Evolutionary conservation across 1,284 basidiomycete genomes (phyloP).

Genomic region (Tranzscheliella williamsii): DNA sequence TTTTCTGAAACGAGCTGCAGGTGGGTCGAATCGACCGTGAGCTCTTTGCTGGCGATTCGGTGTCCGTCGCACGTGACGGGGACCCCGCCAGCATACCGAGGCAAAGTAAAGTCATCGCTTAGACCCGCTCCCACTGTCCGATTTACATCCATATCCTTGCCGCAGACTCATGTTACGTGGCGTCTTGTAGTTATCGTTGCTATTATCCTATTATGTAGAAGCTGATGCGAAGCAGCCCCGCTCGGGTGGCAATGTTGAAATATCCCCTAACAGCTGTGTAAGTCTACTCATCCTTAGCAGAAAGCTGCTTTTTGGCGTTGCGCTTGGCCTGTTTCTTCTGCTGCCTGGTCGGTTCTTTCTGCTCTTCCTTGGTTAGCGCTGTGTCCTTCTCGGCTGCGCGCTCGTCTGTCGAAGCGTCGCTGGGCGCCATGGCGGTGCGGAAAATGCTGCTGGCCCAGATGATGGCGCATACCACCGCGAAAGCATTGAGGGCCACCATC

Average conservation of each 20-base stretch:
- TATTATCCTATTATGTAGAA: no score
- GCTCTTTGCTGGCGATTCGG: conserved; percentile 15
- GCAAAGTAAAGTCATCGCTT: background rate
- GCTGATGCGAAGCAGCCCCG: no score
- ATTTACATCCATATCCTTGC: no score
- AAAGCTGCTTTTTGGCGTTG: conserved; percentile 16
- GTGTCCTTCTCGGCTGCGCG: background rate
- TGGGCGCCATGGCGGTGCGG: conserved; percentile 2
- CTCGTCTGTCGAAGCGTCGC: conserved; percentile 2
- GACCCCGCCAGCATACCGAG: conserved; percentile 1
- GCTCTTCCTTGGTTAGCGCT: background rate
- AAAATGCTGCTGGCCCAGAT: conserved; percentile 24
- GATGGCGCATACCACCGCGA: conserved; percentile 12
- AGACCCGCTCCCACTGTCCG: no score
- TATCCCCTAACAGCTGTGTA: background rate
- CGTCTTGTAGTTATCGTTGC: no score
- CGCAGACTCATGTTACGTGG: no score
- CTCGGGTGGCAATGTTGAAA: no score
- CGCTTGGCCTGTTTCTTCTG: conserved; percentile 30
- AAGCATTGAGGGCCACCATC: conserved; percentile 10
- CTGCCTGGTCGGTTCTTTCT: conserved; percentile 11
- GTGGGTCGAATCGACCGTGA: conserved; percentile 25
- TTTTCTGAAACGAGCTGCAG: conserved; percentile 27
- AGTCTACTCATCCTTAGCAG: conserved; percentile 5
- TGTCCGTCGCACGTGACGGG: conserved; percentile 20